These are phyloP conservation scores for Cerioporus squamosus DNA, from an alignment of 1,284 basidiomycete species.

Conservation along the genomic window DNA sequence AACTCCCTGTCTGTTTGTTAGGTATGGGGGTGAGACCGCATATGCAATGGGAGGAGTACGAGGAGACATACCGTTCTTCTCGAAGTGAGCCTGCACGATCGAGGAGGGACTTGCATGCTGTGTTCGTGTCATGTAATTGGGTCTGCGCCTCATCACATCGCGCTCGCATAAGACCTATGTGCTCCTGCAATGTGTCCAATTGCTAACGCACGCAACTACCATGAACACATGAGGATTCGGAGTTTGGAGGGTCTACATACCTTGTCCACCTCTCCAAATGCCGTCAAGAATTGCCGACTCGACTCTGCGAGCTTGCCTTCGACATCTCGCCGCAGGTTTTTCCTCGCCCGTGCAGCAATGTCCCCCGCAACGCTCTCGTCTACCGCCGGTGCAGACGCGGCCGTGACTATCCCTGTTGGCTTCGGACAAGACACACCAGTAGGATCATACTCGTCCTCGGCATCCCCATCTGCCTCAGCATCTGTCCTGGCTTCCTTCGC, in stretches of 20 bases:
- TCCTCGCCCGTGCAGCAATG: conserved; percentile 71
- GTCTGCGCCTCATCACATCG: conserved; percentile 84
- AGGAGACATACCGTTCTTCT: conserved; percentile 68
- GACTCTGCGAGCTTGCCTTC: conserved; percentile 82
- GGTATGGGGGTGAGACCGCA: background rate
- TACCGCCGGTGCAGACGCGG: conserved; percentile 19
- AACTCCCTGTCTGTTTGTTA: conserved; percentile 62
- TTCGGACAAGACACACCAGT: conserved; percentile 9
- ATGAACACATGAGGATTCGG: background rate
- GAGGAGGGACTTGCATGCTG: conserved; percentile 82
- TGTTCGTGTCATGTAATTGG: conserved; percentile 77
- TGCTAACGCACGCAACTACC: conserved; percentile 57
- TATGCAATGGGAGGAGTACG: background rate
- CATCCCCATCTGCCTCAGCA: conserved; percentile 27
- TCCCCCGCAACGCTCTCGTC: conserved; percentile 45
- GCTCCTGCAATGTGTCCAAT: conserved; percentile 74
- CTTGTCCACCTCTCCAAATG: conserved; percentile 87
- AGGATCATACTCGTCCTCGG: conserved; percentile 15
- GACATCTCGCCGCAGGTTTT: conserved; percentile 82
- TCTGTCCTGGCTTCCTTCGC: conserved; percentile 38
- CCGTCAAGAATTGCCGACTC: conserved; percentile 79
- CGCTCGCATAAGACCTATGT: conserved; percentile 79
- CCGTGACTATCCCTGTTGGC: conserved; percentile 20
- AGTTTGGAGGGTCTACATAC: conserved; percentile 48
- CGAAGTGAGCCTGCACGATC: conserved; percentile 86